Evolutionary conservation across 352 stramenopile species (phyloP), one percentile per base, ranked within the genome.

Genomic region (Pythium phragmiticola): DNA sequence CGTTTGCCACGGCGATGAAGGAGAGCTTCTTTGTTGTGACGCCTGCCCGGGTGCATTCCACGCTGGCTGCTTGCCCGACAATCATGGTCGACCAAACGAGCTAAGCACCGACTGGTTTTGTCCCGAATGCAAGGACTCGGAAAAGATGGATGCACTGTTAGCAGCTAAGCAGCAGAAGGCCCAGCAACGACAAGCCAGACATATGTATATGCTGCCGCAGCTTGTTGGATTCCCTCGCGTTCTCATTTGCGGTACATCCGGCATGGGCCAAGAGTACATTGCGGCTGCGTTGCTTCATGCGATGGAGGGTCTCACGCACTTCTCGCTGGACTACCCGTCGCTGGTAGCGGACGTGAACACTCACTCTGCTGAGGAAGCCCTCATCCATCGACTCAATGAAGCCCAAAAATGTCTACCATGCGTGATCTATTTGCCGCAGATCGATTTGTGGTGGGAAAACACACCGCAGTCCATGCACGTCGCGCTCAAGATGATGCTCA

Each of bases 401-500:
- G 87, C 86, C 4, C 82, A 89, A 34, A 89, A 85, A 49, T 87
- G 82, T 49, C 63, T 90, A 5, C 88, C 87, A 13, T 94, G 86
- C 43, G 78, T 96, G 9, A 65, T 96, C 3, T 93, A 80, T 48
- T 68, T 95, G 1, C 88, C 88, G 19, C 78, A 95, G 48, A 68
- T 82, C 11, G 82, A 95, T 57, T 42, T 90, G 41, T 92, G 81
- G 81, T 94, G 80, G 82, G 74, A 77, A 21, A 83, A 91, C 45
- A 88, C 81, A 36, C 80, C 52, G 19, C 80, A 89, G 28, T 84
- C 83, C 3, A 89, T 92, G 78, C 83, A 92, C 50, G 47, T 81
- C 41, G 75, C 80, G 0, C 69, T 95, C 23, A 88, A 90, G 72
- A 89, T 95, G 80, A 84, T 94, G 81, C 65, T 95, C 28, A 80